phyloP scores from a whole-genome alignment of 1,284 basidiomycete species.

The Laetiporus sulphureus region DNA sequence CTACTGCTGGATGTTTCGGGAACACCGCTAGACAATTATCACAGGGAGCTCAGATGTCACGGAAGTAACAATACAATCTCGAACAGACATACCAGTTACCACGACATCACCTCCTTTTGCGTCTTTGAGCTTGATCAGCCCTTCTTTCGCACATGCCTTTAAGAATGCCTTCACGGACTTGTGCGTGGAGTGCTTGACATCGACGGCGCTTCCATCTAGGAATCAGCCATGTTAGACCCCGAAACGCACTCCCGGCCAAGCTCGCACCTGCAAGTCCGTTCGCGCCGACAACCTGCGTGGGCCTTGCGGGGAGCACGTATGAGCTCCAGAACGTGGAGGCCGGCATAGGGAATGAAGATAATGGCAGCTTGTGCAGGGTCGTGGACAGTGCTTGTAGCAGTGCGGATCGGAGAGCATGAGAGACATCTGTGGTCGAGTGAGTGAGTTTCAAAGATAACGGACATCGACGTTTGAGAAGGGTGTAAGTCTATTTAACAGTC shows the following conservation, averaged over 20 bases:
- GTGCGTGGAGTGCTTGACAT: slow-evolving; percentile 66
- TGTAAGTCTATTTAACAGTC: too few species aligned
- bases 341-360: slow-evolving; percentile 64
- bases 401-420: slow-evolving; percentile 56
- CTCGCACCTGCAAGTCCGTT: slow-evolving; percentile 20
- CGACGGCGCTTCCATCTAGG: slow-evolving; percentile 34
- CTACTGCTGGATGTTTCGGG: slow-evolving; percentile 50
- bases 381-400: slow-evolving; percentile 64
- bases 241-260: neutral
- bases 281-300: slow-evolving; percentile 43
- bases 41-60: neutral
- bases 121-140: slow-evolving; percentile 68
- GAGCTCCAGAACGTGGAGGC: slow-evolving; percentile 73
- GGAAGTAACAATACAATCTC: neutral
- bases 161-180: slow-evolving; percentile 81
- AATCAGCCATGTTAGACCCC: neutral
- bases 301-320: slow-evolving; percentile 70
- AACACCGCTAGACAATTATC: slow-evolving; percentile 41
- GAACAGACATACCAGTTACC: slow-evolving; percentile 24
- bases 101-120: slow-evolving; percentile 61
- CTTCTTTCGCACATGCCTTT: slow-evolving; percentile 67
- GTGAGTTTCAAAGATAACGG: slow-evolving; percentile 2
- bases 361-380: slow-evolving; percentile 38
- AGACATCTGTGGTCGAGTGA: slow-evolving; percentile 43
- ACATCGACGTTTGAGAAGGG: too few species aligned